Conservation (phyloP, 208 protist genomes). For the Balamuthia mandrillaris region DNA sequence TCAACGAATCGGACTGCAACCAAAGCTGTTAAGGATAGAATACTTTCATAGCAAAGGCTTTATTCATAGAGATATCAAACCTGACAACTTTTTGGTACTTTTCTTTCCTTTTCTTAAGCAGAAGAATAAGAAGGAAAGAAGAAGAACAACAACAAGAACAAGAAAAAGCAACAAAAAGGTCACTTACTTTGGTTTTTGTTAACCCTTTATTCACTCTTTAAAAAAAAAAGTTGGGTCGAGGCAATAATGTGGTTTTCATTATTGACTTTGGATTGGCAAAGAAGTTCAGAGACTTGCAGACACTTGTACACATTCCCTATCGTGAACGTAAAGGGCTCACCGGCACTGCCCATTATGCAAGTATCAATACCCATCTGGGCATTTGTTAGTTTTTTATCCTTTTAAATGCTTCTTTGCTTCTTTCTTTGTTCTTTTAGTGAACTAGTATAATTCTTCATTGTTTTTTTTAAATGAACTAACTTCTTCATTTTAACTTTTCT, state of each 20-base stretch:
- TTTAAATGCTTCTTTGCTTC: constrained; percentile 19
- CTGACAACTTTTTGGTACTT: constrained; percentile 99
- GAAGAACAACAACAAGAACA: too few species aligned
- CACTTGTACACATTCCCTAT: constrained; percentile 98
- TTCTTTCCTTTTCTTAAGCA: too few species aligned
- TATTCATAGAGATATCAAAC: constrained; percentile 94
- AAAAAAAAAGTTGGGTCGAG: too few species aligned
- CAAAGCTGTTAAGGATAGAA: constrained; percentile 84
- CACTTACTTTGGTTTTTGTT: constrained; percentile 85
- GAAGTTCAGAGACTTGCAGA: constrained; percentile 95
- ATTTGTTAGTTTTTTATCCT: constrained; percentile 73
- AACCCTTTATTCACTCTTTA: too few species aligned
- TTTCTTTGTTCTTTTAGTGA: neutral
- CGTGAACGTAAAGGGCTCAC: constrained; percentile 98
- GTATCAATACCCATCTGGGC: constrained; percentile 98
- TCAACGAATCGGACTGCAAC: too few species aligned
- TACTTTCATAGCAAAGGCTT: constrained; percentile 95
- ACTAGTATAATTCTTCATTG: too few species aligned
- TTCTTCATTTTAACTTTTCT: too few species aligned
- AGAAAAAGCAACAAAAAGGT: too few species aligned
- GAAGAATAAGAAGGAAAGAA: too few species aligned
- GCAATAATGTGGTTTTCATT: constrained; percentile 85
- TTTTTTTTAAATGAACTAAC: too few species aligned
- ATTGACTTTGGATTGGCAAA: constrained; percentile 99
- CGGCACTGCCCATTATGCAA: constrained; percentile 98